phyloP scores from a whole-genome alignment of 1,284 basidiomycete species.

The Tausonia pullulans region DNA sequence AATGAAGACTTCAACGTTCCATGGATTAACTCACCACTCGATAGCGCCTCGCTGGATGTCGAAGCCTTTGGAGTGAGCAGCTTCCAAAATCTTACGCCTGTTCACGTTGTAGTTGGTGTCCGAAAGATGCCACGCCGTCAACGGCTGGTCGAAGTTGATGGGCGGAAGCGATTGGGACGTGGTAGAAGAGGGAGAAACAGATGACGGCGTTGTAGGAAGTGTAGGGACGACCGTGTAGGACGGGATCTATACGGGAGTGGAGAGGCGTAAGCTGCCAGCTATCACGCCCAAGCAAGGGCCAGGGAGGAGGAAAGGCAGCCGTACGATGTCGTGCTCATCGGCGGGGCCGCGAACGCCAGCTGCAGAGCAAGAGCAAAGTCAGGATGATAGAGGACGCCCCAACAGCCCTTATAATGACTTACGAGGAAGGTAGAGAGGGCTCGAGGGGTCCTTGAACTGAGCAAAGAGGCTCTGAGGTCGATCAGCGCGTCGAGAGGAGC shows the following conservation, averaged over 20 bases:
- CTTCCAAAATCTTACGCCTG: constrained; percentile 3
- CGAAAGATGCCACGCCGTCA: constrained; percentile 1
- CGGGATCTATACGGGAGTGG: neutral
- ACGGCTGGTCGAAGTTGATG: constrained; percentile 4
- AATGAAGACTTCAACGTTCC: neutral
- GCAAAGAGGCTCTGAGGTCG: no score
- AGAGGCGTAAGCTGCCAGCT: neutral
- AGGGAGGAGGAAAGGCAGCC: neutral
- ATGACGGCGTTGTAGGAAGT: neutral
- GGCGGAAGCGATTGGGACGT: neutral
- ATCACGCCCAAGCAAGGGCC: neutral
- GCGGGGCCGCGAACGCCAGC: neutral
- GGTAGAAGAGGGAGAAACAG: neutral
- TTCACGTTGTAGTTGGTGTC: neutral
- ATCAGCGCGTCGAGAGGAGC: no score
- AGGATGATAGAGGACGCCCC: no score
- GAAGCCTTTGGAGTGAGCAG: neutral
- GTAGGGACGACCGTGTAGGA: neutral
- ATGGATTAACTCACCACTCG: constrained; percentile 1
- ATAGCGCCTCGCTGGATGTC: constrained; percentile 2
- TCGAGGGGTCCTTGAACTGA: no score
- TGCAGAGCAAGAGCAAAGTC: no score
- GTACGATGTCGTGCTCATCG: constrained; percentile 8
- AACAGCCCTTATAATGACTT: no score
- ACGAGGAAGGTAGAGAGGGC: no score